Evolutionary conservation across 2,329 filamentous ascomycete genomes (phyloP).

Genomic region (Penicillium sp.): DNA sequence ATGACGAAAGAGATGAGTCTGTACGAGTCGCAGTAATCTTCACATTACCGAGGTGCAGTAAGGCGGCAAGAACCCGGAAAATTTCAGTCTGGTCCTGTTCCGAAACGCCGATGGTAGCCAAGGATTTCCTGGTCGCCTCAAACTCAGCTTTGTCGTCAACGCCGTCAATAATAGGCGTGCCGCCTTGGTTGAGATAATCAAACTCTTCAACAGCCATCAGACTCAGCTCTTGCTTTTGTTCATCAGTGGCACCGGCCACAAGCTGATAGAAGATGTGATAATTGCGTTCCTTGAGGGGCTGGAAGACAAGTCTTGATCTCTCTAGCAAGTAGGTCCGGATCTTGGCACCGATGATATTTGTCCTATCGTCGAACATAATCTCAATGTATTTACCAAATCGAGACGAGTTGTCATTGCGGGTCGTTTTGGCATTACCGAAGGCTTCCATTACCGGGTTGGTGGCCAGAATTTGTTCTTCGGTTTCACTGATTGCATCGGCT

Average conservation of each 20-base stretch:
- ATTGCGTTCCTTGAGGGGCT: conserved; percentile 94
- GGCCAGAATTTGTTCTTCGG: conserved; percentile 95
- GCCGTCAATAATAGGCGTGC: conserved; percentile 83
- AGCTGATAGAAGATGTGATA: conserved; percentile 99
- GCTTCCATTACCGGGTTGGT: conserved; percentile 99
- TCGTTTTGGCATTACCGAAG: conserved; percentile 99
- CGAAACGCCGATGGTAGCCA: conserved; percentile 82
- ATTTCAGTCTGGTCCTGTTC: conserved; percentile 74
- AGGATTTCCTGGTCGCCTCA: conserved; percentile 77
- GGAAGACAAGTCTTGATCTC: conserved; percentile 92
- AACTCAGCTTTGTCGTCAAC: conserved; percentile 96
- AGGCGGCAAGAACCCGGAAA: conserved; percentile 83
- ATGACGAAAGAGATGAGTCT: conserved; percentile 76
- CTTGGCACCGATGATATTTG: conserved; percentile 95
- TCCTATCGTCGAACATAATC: conserved; percentile 96
- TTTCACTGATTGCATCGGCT: conserved; percentile 85
- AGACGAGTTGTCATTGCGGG: conserved; percentile 97
- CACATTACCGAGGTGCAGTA: conserved; percentile 92
- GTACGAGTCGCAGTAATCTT: conserved; percentile 89
- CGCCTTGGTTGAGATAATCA: conserved; percentile 94
- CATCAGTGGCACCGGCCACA: conserved; percentile 83
- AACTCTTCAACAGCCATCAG: conserved; percentile 84
- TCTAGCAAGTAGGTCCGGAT: conserved; percentile 95
- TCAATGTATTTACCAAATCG: conserved; percentile 99
- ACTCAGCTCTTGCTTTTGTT: conserved; percentile 74